phyloP scores from a whole-genome alignment of 306 rosid genomes.

The Trifolium repens region DNA sequence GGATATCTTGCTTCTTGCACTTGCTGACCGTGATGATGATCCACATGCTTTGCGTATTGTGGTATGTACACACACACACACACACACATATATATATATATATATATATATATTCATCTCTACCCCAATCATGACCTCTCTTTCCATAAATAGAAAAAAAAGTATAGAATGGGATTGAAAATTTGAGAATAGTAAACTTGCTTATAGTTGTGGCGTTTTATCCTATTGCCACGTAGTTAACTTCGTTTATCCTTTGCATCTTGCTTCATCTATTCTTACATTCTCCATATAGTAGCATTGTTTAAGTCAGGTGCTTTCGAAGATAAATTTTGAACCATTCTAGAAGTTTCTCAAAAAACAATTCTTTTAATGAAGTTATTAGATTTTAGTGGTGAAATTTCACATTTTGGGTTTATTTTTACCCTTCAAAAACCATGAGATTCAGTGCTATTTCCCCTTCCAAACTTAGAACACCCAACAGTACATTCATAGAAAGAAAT shows the following conservation, averaged over 20 bases:
- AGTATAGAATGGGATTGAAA: conserved; percentile 19
- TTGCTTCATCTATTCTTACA: conserved; percentile 22
- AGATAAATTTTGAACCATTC: conserved; percentile 13
- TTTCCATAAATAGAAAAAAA: not conserved
- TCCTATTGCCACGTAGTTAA: not conserved
- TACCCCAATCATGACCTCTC: not conserved
- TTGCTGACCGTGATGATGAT: conserved; percentile 97
- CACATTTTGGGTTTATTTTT: conserved; percentile 29
- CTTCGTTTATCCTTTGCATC: conserved; percentile 2
- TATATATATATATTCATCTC: conserved; percentile 39
- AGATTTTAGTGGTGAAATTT: not conserved
- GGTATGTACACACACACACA: conserved; percentile 74
- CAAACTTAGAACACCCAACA: conserved; percentile 4
- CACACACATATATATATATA: no score
- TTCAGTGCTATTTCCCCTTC: conserved; percentile 18
- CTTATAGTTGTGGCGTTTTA: conserved; percentile 21
- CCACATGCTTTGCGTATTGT: conserved; percentile 94
- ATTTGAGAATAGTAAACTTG: conserved; percentile 23
- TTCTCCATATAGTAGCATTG: not conserved
- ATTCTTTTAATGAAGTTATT: not conserved
- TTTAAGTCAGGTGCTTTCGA: not conserved
- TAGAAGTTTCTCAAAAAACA: conserved; percentile 8
- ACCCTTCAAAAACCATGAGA: conserved; percentile 13
- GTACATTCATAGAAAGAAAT: conserved; percentile 10
- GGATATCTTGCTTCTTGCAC: conserved; percentile 94